Evolutionary conservation across 345 rosid genomes (phyloP).

Genomic region (Mangifera indica): DNA sequence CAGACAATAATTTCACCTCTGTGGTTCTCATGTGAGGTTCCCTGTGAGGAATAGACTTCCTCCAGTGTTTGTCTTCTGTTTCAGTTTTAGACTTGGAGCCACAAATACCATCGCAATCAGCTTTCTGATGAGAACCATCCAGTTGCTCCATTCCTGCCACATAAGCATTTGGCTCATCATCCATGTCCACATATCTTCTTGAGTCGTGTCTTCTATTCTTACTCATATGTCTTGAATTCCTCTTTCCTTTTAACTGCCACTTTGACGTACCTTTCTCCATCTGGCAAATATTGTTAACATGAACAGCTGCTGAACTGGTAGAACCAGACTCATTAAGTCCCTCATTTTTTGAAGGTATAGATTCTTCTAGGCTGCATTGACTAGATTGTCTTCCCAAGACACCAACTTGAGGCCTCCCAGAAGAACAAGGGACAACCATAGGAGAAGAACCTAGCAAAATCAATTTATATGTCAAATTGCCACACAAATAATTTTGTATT

Average conservation of each 20-base stretch:
- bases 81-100: constrained; percentile 29
- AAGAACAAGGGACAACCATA: constrained; percentile 29
- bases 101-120: constrained; percentile 25
- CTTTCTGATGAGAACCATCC: constrained; percentile 43
- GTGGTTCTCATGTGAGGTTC: constrained; percentile 34
- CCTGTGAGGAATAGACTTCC: constrained; percentile 30
- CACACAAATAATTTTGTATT: neutral
- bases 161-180: constrained; percentile 40
- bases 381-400: constrained; percentile 43
- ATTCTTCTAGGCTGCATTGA: constrained; percentile 48
- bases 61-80: constrained; percentile 40
- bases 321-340: constrained; percentile 44
- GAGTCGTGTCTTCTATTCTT: constrained; percentile 59
- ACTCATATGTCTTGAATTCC: constrained; percentile 77
- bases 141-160: constrained; percentile 28
- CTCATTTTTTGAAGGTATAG: constrained; percentile 39
- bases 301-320: constrained; percentile 31
- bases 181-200: constrained; percentile 45
- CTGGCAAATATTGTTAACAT: constrained; percentile 40
- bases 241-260: constrained; percentile 94
- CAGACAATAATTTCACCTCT: constrained; percentile 30
- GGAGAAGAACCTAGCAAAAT: constrained; percentile 50
- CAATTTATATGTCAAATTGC: constrained; percentile 8
- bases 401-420: constrained; percentile 42
- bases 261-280: constrained; percentile 68